Conservation (phyloP, 176 grass and related monocot genomes). For the Oryza meridionalis region DNA sequence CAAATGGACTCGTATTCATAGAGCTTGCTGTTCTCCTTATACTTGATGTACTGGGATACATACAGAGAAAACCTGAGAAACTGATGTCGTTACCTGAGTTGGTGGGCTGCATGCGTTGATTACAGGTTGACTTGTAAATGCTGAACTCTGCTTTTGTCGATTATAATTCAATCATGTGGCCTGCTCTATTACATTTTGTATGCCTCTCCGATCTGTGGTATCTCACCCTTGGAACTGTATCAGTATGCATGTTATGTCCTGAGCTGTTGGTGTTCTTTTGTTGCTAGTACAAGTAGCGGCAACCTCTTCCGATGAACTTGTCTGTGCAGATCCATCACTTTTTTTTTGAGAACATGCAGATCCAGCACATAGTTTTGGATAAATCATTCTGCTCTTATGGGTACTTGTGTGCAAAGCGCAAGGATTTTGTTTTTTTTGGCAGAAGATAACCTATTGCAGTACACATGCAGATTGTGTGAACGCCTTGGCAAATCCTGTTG, state of each 20-base stretch:
- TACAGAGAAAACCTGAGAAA: slow-evolving; percentile 39
- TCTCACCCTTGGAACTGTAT: neutral
- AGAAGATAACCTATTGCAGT: neutral
- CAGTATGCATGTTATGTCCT: neutral
- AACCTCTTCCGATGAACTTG: neutral
- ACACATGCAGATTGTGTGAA: neutral
- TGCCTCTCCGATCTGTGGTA: neutral
- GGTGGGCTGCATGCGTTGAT: slow-evolving; percentile 29
- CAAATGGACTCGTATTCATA: slow-evolving; percentile 29
- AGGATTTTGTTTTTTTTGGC: no score
- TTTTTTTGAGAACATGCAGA: neutral
- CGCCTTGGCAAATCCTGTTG: neutral
- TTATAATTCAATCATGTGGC: slow-evolving; percentile 49
- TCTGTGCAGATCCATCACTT: neutral
- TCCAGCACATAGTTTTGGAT: neutral
- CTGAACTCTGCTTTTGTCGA: slow-evolving; percentile 38
- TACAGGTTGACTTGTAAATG: slow-evolving; percentile 54
- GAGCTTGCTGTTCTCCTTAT: slow-evolving; percentile 37
- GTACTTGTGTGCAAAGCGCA: neutral
- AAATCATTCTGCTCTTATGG: neutral
- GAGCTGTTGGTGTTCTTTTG: neutral
- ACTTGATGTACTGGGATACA: slow-evolving; percentile 45
- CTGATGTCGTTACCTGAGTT: slow-evolving; percentile 13
- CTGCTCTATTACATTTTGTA: neutral
- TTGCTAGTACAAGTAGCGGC: neutral